Conservation (phyloP, 2,329 filamentous ascomycete genomes). For the Lasiodiplodia theobromae region DNA sequence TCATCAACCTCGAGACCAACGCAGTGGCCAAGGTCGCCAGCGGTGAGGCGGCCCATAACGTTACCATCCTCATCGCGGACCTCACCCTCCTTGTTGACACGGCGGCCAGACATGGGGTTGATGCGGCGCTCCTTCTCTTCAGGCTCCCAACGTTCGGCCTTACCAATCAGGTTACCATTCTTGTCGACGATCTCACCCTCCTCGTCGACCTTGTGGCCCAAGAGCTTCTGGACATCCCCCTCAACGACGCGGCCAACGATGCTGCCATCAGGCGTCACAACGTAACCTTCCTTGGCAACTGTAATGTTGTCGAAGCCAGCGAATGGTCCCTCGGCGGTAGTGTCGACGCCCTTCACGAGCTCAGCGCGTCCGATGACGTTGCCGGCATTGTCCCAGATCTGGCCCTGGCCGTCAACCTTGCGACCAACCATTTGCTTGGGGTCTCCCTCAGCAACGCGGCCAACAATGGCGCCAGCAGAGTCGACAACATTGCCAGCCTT, state of each 20-base stretch:
- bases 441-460: conserved; percentile 65
- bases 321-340: conserved; percentile 63
- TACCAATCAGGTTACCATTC: conserved; percentile 61
- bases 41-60: conserved; percentile 57
- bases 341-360: conserved; percentile 60
- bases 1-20: conserved; percentile 61
- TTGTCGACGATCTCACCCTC: conserved; percentile 61
- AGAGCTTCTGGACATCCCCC: conserved; percentile 59
- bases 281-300: conserved; percentile 65
- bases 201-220: conserved; percentile 59
- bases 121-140: conserved; percentile 62
- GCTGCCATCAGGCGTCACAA: conserved; percentile 54
- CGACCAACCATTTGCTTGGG: conserved; percentile 63
- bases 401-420: conserved; percentile 68
- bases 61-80: conserved; percentile 60
- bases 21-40: conserved; percentile 60
- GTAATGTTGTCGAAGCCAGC: conserved; percentile 64
- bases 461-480: conserved; percentile 63
- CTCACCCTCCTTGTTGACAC: conserved; percentile 62
- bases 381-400: conserved; percentile 69
- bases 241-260: conserved; percentile 59
- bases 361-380: conserved; percentile 67
- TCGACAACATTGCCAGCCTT: conserved; percentile 70
- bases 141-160: conserved; percentile 61
- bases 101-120: conserved; percentile 66